A percentile compares a stretch with the other conserved stretches of the same genome.
phyloP scores from a whole-genome alignment of 2,329 filamentous ascomycete species.

The Penicillium digitatum region DNA sequence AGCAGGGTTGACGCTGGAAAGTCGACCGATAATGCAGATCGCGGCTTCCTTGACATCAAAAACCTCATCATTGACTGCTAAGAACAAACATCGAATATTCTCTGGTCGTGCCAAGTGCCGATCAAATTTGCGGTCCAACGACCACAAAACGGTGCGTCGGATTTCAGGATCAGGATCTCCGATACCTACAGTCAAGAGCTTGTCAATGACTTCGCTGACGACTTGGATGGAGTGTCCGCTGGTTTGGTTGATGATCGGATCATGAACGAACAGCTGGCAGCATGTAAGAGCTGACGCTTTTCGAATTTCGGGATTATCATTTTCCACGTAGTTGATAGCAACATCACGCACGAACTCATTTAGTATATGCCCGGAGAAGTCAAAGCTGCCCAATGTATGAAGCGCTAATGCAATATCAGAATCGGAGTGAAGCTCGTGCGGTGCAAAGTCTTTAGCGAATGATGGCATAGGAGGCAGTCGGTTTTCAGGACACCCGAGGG shows the following conservation, averaged over 20 bases:
- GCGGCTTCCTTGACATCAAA: conserved; percentile 91
- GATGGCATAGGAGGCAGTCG: conserved; percentile 76
- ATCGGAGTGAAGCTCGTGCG: conserved; percentile 74
- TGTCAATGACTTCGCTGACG: conserved; percentile 96
- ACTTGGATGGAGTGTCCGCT: conserved; percentile 96
- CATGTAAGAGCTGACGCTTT: conserved; percentile 94
- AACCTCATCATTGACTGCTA: conserved; percentile 90
- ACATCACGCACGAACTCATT: conserved; percentile 99
- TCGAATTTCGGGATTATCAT: conserved; percentile 87
- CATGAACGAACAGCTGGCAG: conserved; percentile 93
- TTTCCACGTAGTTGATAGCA: conserved; percentile 95
- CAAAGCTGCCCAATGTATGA: conserved; percentile 95
- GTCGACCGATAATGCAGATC: conserved; percentile 90
- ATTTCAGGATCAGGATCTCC: conserved; percentile 89
- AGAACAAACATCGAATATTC: conserved; percentile 91
- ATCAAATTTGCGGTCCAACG: conserved; percentile 90
- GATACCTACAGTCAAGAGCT: conserved; percentile 87
- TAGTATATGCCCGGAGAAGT: conserved; percentile 82
- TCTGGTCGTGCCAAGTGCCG: conserved; percentile 95
- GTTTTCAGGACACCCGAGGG: conserved; percentile 84
- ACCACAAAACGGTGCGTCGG: conserved; percentile 78
- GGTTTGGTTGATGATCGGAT: conserved; percentile 96
- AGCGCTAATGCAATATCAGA: conserved; percentile 87
- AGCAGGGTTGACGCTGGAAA: conserved; percentile 87
- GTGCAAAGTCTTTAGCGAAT: conserved; percentile 82